Percentiles rank a stretch among this genome's conserved stretches.
phyloP scores from a whole-genome alignment of 2,329 filamentous ascomycete species.

The Blastomyces silverae region DNA sequence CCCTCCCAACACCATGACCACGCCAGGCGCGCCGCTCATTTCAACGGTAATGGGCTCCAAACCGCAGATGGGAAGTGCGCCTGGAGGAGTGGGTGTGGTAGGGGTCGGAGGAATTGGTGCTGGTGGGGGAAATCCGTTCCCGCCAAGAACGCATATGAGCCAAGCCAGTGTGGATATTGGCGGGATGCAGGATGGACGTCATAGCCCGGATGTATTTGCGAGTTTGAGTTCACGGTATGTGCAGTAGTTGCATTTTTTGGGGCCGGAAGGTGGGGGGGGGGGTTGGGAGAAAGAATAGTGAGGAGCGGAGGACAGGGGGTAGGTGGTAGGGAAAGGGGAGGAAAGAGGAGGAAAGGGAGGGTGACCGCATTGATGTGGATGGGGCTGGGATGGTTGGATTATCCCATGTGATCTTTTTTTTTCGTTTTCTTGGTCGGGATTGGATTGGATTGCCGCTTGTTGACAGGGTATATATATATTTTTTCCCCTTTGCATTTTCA shows the following conservation, averaged over 20 bases:
- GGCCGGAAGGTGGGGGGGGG: constrained; percentile 14
- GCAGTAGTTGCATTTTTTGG: constrained; percentile 15
- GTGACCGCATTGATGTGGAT: not conserved
- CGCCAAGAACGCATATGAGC: constrained; percentile 37
- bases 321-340: not conserved
- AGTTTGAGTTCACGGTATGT: constrained; percentile 44
- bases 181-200: constrained; percentile 42
- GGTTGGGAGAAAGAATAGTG: not conserved
- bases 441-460: not conserved
- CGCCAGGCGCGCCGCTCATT: not conserved
- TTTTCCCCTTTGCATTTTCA: constrained; percentile 11
- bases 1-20: constrained; percentile 12
- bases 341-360: not conserved
- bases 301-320: not conserved
- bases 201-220: constrained; percentile 48
- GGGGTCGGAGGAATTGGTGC: not conserved
- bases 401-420: not conserved
- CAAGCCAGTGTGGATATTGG: constrained; percentile 46
- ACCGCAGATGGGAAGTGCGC: constrained; percentile 7
- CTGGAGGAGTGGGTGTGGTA: not conserved
- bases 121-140: constrained; percentile 8
- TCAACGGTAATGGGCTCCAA: not conserved
- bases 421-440: not conserved
- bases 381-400: not conserved
- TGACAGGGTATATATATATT: constrained; percentile 7